Evolutionary conservation across 108 stramenopile species (phyloP).

Genomic region (Nitzschia sp.): DNA sequence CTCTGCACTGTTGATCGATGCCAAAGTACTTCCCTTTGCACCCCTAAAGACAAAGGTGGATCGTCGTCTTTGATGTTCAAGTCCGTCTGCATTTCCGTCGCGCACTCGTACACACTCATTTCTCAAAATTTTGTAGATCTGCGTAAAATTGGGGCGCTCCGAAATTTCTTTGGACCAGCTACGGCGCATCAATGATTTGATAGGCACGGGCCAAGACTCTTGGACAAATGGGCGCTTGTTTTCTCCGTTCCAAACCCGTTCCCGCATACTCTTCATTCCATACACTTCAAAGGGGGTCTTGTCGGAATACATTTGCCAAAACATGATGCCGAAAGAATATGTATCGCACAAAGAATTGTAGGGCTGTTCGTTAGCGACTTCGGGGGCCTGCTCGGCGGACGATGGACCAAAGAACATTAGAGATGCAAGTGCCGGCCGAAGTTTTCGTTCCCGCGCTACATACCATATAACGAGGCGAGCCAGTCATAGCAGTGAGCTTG

Average conservation of each 20-base stretch:
- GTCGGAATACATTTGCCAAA: constrained; percentile 65
- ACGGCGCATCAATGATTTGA: constrained; percentile 24
- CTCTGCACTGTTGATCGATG: neutral
- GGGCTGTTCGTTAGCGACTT: constrained; percentile 50
- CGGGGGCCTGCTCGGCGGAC: constrained; percentile 40
- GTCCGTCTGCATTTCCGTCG: constrained; percentile 32
- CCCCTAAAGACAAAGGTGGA: constrained; percentile 37
- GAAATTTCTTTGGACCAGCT: constrained; percentile 19
- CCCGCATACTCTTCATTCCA: constrained; percentile 20
- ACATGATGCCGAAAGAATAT: constrained; percentile 72
- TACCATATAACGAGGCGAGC: constrained; percentile 16
- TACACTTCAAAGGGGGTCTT: constrained; percentile 52
- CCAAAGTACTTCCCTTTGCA: neutral
- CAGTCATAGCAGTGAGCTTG: neutral
- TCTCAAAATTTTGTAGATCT: constrained; percentile 25
- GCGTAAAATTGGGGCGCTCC: constrained; percentile 18
- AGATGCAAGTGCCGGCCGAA: neutral
- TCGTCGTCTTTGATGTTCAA: constrained; percentile 35
- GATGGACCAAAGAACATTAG: neutral
- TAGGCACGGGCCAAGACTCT: constrained; percentile 18
- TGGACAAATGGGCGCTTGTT: constrained; percentile 38
- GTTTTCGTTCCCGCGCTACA: neutral
- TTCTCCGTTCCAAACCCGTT: constrained; percentile 32
- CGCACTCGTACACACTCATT: constrained; percentile 18
- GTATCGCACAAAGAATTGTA: constrained; percentile 76